phyloP scores from a whole-genome alignment of 148 eudicot genomes.

The Vaccinium macrocarpon region DNA sequence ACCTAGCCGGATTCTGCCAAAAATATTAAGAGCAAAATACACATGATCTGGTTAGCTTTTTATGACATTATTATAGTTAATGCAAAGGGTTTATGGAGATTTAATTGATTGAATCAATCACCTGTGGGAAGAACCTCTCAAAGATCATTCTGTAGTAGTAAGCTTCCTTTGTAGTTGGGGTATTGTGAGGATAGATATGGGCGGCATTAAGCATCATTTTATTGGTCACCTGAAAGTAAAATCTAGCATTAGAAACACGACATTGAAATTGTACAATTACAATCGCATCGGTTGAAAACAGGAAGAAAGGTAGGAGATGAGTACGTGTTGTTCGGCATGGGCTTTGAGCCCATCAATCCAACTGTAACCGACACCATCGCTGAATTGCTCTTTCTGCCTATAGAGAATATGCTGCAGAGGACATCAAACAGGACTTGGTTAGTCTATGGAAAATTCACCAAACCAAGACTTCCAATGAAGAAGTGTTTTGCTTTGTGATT shows the following conservation, averaged over 20 bases:
- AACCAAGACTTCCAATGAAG: background rate
- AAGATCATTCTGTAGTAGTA: slow-evolving; percentile 81
- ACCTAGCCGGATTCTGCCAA: slow-evolving; percentile 68
- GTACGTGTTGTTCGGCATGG: slow-evolving; percentile 71
- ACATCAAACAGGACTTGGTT: slow-evolving; percentile 8
- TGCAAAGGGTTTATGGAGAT: background rate
- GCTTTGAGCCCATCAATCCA: slow-evolving; percentile 97
- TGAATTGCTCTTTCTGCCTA: slow-evolving; percentile 94
- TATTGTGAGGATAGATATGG: slow-evolving; percentile 74
- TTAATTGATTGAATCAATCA: background rate
- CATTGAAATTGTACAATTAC: background rate
- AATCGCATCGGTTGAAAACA: background rate
- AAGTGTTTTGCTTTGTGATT: background rate
- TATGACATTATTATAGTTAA: background rate
- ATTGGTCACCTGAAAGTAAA: slow-evolving; percentile 57
- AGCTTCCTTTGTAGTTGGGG: slow-evolving; percentile 85
- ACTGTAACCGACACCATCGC: slow-evolving; percentile 98
- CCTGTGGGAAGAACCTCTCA: slow-evolving; percentile 91
- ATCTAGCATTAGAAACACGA: background rate
- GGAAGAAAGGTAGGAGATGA: background rate
- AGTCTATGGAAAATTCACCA: background rate
- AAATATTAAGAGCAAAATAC: background rate
- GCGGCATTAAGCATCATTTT: slow-evolving; percentile 77
- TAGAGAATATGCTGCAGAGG: slow-evolving; percentile 80
- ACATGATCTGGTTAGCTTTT: background rate